Evolutionary conservation across 1,284 basidiomycete genomes (phyloP).

Genomic region (Melampsora larici-populina): DNA sequence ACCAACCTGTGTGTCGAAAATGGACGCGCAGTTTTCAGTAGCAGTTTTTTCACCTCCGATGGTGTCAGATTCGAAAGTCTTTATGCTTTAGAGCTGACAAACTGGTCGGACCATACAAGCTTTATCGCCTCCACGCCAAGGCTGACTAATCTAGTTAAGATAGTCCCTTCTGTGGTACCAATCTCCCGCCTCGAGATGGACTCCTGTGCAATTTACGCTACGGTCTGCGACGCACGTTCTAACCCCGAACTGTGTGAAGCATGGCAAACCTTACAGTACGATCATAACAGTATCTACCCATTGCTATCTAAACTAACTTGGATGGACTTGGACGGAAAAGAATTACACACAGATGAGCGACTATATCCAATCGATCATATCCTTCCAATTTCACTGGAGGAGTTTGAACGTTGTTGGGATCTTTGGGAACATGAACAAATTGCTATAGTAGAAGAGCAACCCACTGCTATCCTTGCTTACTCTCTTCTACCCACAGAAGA

Average conservation of each 20-base stretch:
- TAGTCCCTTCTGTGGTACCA: neutral
- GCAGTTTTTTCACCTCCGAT: neutral
- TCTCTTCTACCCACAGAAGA: too few relatives aligned
- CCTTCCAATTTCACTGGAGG: too few relatives aligned
- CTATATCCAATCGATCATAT: too few relatives aligned
- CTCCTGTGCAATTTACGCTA: neutral
- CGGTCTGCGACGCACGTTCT: too few relatives aligned
- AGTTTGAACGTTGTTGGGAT: too few relatives aligned
- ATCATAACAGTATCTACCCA: neutral
- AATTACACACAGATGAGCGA: too few relatives aligned
- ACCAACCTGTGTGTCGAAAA: neutral
- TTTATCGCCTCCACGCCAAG: neutral
- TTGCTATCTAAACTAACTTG: neutral
- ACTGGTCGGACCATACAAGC: neutral
- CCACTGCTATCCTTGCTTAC: too few relatives aligned
- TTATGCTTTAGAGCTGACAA: neutral
- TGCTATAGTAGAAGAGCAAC: too few relatives aligned
- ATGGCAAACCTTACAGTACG: neutral
- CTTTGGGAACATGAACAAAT: too few relatives aligned
- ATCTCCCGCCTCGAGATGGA: constrained; percentile 1
- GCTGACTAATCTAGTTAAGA: neutral
- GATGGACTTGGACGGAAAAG: neutral
- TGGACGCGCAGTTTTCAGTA: neutral
- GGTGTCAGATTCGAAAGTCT: neutral
- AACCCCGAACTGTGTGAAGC: neutral